Evolutionary conservation across 768 basidiomycete genomes (phyloP).

Genomic region (Mycena indigotica): DNA sequence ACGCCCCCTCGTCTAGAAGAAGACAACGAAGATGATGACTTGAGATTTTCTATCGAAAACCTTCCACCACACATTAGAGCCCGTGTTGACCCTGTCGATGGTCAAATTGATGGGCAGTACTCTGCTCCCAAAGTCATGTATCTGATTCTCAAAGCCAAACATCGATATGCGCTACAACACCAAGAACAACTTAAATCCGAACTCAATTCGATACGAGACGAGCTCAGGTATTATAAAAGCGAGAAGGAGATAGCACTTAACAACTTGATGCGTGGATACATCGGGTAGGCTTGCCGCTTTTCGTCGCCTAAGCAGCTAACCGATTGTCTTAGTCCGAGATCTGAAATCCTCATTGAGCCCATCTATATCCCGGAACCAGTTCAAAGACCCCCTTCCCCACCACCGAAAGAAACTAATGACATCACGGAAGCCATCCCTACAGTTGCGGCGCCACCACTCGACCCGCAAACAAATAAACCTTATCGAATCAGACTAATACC

Average conservation of each 20-base stretch:
- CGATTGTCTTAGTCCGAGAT: no score
- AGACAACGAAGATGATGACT: constrained; percentile 43
- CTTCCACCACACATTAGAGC: constrained; percentile 58
- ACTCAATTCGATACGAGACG: constrained; percentile 53
- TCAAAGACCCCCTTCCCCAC: no score
- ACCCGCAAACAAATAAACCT: no score
- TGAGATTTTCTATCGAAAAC: constrained; percentile 42
- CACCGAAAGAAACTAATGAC: no score
- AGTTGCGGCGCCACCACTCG: no score
- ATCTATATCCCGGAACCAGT: no score
- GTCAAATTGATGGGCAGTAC: constrained; percentile 69
- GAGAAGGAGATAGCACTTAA: constrained; percentile 67
- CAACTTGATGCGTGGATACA: constrained; percentile 46
- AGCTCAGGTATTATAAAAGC: constrained; percentile 53
- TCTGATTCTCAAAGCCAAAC: constrained; percentile 74
- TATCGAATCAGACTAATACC: no score
- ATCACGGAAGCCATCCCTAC: no score
- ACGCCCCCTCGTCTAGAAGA: constrained; percentile 25
- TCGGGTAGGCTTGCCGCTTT: constrained; percentile 63
- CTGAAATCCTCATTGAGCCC: no score
- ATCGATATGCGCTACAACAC: constrained; percentile 66
- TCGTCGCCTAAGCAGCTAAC: no score
- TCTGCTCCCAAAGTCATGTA: constrained; percentile 69
- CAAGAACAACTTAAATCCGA: constrained; percentile 69
- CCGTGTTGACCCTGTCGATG: constrained; percentile 57